Evolutionary conservation across 2,329 filamentous ascomycete genomes (phyloP), one percentile per base, ranked within the genome.

Genomic region (Calonectria multiphialidica): DNA sequence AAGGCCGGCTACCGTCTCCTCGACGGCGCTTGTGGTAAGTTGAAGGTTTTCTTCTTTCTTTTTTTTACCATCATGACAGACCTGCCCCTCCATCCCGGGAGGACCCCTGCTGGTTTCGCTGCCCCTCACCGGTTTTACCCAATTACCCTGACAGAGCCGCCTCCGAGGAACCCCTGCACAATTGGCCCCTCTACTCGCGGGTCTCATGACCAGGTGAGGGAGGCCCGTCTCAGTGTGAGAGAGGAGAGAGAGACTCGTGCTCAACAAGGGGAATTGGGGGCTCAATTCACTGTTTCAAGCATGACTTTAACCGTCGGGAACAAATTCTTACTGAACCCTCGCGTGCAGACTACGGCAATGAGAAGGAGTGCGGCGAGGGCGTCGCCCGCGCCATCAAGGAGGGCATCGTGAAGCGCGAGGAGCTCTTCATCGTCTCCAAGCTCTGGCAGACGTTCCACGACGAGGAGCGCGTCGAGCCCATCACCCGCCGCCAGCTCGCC

Each of bases 361-460:
- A 96, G 84, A 90, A 91, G 78, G 93, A 95, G 84, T 91, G 90
- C 75, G 94, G 94, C 71, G 86, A 95, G 82, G 94, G 94, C 79
- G 89, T 96, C 57, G 90, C 92, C 72, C 93, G 93, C 77, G 94
- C 94, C 80, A 95, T 97, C 85, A 90, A 93, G 81, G 94, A 97
- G 12, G 93, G 94, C 50, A 84, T 96, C 71, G 94, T 96, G 78
- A 95, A 93, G 88, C 93, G 94, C 72, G 91, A 94, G 84, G 95
- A 98, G 28, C 93, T 98, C 82, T 98, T 98, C 90, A 92, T 98
- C 82, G 94, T 96, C 76, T 95, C 93, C 85, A 98, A 98, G 89
- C 93, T 98, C 71, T 98, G 95, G 95, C 95, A 96, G 87, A 93
- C 92, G 77, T 98, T 95, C 90, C 95, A 98, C 88, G 93, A 96